Evolutionary conservation across 2,329 filamentous ascomycete species (phyloP).

Genomic region (Aspergillus cejpii): DNA sequence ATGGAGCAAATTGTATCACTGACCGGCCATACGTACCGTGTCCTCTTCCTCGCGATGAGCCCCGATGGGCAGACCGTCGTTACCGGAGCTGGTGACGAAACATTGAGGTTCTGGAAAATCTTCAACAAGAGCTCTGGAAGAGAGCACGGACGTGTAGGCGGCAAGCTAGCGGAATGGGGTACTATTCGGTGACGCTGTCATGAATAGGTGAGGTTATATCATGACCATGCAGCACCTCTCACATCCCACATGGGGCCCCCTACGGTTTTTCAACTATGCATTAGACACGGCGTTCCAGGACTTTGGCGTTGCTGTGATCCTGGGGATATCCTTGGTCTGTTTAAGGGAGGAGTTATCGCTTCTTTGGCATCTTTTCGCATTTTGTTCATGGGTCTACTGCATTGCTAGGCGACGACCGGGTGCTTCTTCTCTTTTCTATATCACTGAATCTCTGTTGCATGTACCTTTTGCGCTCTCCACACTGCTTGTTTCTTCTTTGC

Average conservation of each 20-base stretch:
- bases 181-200: constrained; percentile 58
- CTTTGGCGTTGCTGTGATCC: constrained; percentile 22
- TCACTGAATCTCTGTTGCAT: constrained; percentile 18
- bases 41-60: constrained; percentile 94
- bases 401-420: constrained; percentile 19
- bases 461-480: constrained; percentile 13
- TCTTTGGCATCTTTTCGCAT: constrained; percentile 29
- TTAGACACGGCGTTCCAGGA: constrained; percentile 31
- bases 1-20: constrained; percentile 96
- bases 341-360: constrained; percentile 18
- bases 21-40: constrained; percentile 93
- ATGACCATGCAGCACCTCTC: constrained; percentile 7
- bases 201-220: constrained; percentile 3
- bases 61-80: constrained; percentile 91
- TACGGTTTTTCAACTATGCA: constrained; percentile 25
- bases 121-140: constrained; percentile 76
- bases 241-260: constrained; percentile 8
- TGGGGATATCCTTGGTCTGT: constrained; percentile 23
- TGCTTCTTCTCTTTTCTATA: constrained; percentile 11
- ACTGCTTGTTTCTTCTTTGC: constrained; percentile 6
- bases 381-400: constrained; percentile 18
- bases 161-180: constrained; percentile 69
- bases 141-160: constrained; percentile 58
- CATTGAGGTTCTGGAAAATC: constrained; percentile 90
- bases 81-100: constrained; percentile 94